Percentiles rank a stretch among this genome's conserved stretches.
Conservation (phyloP, 2,329 filamentous ascomycete species). For the Pestalotiopsis fici region DNA sequence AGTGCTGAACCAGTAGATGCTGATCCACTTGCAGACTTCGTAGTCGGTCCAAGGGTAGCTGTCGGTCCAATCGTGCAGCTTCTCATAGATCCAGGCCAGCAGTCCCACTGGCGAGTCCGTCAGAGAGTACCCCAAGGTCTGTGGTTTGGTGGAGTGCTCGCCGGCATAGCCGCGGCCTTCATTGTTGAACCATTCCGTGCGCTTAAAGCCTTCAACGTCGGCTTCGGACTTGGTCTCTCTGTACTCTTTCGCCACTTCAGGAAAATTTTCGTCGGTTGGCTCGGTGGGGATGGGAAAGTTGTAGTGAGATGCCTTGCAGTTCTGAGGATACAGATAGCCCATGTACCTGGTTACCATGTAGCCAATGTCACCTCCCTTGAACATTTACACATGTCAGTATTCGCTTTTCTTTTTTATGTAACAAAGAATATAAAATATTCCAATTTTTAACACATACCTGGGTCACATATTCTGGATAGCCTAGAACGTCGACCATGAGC, state of each 20-base stretch:
- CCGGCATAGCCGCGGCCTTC: slow-evolving; percentile 58
- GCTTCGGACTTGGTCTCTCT: slow-evolving; percentile 40
- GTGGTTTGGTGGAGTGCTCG: slow-evolving; percentile 66
- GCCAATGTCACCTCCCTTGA: slow-evolving; percentile 67
- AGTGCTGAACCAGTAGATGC: slow-evolving; percentile 71
- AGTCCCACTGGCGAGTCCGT: slow-evolving; percentile 70
- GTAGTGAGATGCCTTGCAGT: slow-evolving; percentile 55
- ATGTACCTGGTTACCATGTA: slow-evolving; percentile 64
- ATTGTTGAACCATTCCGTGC: slow-evolving; percentile 52
- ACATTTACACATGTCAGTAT: not conserved
- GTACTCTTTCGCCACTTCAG: slow-evolving; percentile 7
- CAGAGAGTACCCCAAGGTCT: slow-evolving; percentile 70
- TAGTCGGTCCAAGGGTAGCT: slow-evolving; percentile 72
- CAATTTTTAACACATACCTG: slow-evolving; percentile 31
- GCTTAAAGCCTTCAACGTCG: slow-evolving; percentile 48
- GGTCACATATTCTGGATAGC: slow-evolving; percentile 56
- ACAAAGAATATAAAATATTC: not conserved
- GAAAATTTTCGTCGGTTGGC: slow-evolving; percentile 4
- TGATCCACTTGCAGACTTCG: slow-evolving; percentile 75
- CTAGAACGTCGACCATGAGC: slow-evolving; percentile 57
- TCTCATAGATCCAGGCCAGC: slow-evolving; percentile 80
- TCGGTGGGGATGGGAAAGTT: slow-evolving; percentile 3
- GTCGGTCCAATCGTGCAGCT: slow-evolving; percentile 76
- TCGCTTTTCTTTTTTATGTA: not conserved
- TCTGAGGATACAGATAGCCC: slow-evolving; percentile 60